Evolutionary conservation across 176 grass and related monocot genomes (phyloP), one percentile per base, ranked within the genome.

Genomic region (Avena sativa): DNA sequence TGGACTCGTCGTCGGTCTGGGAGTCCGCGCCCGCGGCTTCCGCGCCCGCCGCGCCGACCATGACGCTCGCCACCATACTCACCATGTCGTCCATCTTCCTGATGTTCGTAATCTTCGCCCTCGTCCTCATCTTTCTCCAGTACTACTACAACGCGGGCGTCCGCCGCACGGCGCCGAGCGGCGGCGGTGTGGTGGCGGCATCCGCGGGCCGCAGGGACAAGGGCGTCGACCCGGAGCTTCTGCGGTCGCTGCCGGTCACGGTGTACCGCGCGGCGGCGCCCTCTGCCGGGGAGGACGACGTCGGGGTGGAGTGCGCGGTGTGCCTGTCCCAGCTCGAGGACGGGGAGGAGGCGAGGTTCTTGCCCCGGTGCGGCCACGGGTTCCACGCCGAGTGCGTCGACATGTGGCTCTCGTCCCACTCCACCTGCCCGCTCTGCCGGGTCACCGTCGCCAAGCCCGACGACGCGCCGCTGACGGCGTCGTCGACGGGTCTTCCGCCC

Each of bases 361-460:
- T 96, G 50, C 91, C 94, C 1, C 83, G 86, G 1, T 96, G 94
- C 87, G 84, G 84, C 67, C 94, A 96, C 81, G 85, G 75, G 1
- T 96, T 93, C 85, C 94, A 96, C 53, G 78, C 93, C 25, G 76
- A 92, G 12, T 96, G 91, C 88, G 87, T 96, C 79, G 89, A 92
- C 63, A 93, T 93, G 91, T 93, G 91, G 94, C 81, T 93, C 0
- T 80, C 81, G 4, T 86, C 89, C 23, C 91, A 91, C 83, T 84
- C 89, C 9, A 90, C 91, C 19, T 94, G 91, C n/a, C 91, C 88
- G 36, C 88, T 95, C 77, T 98, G 94, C 71, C 90, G 92, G 8
- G 79, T 91, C 10, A 63, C 91, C 79, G 87, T 92, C 85, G 79
- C 88, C 74, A 91, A 92, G 55, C 87, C 69, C 17, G 81, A 86